phyloP scores from a whole-genome alignment of 768 basidiomycete species.

The Baorangia bicolor region DNA sequence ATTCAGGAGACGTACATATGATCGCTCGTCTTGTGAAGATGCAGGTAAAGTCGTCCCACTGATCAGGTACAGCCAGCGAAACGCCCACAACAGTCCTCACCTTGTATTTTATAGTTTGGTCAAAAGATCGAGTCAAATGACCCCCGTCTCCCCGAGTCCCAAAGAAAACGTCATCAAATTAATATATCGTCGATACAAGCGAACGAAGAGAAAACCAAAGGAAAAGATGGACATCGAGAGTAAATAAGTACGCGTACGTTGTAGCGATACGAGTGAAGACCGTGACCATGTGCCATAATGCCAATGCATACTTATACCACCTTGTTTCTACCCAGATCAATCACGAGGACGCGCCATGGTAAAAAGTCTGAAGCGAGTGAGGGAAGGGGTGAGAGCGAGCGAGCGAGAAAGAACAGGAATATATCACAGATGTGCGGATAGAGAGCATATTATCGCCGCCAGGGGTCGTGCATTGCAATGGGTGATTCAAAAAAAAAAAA shows the following conservation, averaged over 20 bases:
- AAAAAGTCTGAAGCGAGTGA: background rate
- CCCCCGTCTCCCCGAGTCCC: too few species aligned
- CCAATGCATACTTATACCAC: constrained; percentile 1
- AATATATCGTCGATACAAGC: constrained; percentile 1
- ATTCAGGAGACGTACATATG: too few species aligned
- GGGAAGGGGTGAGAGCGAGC: background rate
- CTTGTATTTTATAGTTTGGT: too few species aligned
- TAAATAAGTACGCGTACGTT: constrained; percentile 3
- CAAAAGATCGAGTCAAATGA: too few species aligned
- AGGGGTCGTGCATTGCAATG: constrained; percentile 10
- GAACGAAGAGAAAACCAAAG: background rate
- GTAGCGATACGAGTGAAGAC: background rate
- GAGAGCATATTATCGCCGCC: constrained; percentile 26
- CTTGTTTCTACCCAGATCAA: constrained; percentile 3
- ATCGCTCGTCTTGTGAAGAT: too few species aligned
- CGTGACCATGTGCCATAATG: background rate
- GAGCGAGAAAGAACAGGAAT: constrained; percentile 6
- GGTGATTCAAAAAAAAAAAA: background rate
- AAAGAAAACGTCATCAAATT: constrained; percentile 2
- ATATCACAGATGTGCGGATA: constrained; percentile 21
- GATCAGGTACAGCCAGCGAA: too few species aligned
- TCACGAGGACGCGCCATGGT: background rate
- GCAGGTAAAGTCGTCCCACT: too few species aligned
- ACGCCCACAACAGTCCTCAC: too few species aligned
- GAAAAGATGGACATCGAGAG: background rate